Evolutionary conservation across 2,329 filamentous ascomycete species (phyloP).

Genomic region (Dothistroma septosporum): DNA sequence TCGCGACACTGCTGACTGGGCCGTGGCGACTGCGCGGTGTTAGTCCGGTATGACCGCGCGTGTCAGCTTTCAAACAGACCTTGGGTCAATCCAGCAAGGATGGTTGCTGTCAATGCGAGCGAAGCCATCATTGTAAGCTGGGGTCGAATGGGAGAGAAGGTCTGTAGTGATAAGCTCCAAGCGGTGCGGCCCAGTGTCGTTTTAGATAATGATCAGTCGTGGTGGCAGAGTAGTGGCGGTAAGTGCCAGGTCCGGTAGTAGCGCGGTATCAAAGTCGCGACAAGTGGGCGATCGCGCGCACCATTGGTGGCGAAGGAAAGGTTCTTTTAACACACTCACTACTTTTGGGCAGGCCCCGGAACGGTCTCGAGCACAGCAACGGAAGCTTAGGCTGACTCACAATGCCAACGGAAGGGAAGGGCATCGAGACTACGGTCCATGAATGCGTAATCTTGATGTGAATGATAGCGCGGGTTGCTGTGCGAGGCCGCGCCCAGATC

Average conservation of each 20-base stretch:
- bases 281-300: not conserved
- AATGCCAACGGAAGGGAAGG: too few species aligned
- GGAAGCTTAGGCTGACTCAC: not conserved
- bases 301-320: not conserved
- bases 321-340: not conserved
- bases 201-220: not conserved
- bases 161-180: not conserved
- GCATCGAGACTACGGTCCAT: not conserved
- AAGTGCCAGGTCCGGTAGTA: not conserved
- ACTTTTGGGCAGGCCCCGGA: not conserved
- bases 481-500: not conserved
- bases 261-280: not conserved
- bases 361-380: not conserved
- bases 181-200: not conserved
- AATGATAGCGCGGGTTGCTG: not conserved
- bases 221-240: not conserved
- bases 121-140: not conserved
- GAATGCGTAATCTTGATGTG: not conserved
- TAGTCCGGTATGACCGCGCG: not conserved
- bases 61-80: not conserved
- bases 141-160: not conserved
- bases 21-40: not conserved
- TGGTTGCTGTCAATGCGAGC: not conserved
- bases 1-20: conserved; percentile 11
- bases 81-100: not conserved